phyloP scores from a whole-genome alignment of 129 eudicot genomes.

The Ambrosia trifida region DNA sequence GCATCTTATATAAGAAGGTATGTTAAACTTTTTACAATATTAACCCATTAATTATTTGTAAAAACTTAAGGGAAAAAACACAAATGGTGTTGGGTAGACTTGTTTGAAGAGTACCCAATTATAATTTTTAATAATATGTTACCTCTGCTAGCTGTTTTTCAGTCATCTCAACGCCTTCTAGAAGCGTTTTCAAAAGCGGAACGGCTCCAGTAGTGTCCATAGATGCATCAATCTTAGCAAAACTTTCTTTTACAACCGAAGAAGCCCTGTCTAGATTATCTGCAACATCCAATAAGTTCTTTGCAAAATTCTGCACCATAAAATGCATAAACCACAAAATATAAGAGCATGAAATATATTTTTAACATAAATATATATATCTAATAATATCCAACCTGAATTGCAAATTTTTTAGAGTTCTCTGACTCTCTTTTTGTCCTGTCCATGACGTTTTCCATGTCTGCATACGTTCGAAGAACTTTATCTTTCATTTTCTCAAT shows the following conservation, averaged over 20 bases:
- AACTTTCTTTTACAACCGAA: conserved; percentile 73
- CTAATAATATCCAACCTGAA: conserved; percentile 53
- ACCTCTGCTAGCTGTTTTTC: conserved; percentile 90
- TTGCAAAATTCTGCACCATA: conserved; percentile 80
- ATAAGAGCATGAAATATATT: conserved; percentile 6
- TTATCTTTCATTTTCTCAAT: conserved; percentile 64
- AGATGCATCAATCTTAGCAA: conserved; percentile 72
- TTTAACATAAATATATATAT: not conserved
- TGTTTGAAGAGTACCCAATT: not conserved
- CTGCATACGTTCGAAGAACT: conserved; percentile 74
- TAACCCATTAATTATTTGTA: too few relatives aligned
- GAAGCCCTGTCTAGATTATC: conserved; percentile 85
- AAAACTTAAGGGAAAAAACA: not conserved
- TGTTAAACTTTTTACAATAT: too few relatives aligned
- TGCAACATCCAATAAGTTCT: conserved; percentile 80
- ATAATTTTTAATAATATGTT: conserved; percentile 11
- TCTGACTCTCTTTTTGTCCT: conserved; percentile 88
- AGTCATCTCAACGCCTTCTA: conserved; percentile 97
- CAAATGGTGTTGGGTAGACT: not conserved
- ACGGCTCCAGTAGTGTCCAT: conserved; percentile 68
- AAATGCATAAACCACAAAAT: conserved; percentile 3
- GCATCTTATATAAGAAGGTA: too few relatives aligned
- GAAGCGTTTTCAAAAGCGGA: conserved; percentile 71
- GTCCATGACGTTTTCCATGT: conserved; percentile 82
- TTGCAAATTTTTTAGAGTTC: conserved; percentile 82